Evolutionary conservation across 2,329 filamentous ascomycete genomes (phyloP), one percentile per base, ranked within the genome.

Genomic region (Dactylellina leptospora): DNA sequence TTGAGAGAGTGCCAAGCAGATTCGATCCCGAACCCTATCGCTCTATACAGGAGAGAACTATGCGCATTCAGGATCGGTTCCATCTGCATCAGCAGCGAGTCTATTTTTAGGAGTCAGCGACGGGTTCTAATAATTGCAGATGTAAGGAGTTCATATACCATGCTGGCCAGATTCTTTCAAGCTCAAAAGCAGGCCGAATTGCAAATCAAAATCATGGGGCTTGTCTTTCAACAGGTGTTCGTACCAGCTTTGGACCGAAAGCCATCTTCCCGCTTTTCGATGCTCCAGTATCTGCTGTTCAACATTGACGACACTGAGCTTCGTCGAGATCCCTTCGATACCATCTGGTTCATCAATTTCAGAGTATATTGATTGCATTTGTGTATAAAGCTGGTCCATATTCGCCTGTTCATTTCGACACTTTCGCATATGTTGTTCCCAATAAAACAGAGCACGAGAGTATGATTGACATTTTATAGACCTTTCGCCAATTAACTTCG

Each of bases 311-410:
- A 92, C 87, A 68, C 90, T 89, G 2, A 97, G 83, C 78, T 95
- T 90, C 18, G 92, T 88, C 1, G 93, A 96, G 72, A 99, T 93
- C 1, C 95, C 95, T 78, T 97, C 93, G 30, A 99, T 88, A 0
- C 93, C 93, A 79, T 99, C 95, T 0, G 95, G 96, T 76, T 99
- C 95, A 77, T 99, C 95, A 72, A 99, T 97, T 76, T 97, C 90
- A 0, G 92, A 91, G 79, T 99, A 99, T 16, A 99, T 96, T 58
- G 93, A 88, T 78, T 97, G 93, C 22, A 99, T 82, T 72, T 88
- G 87, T 75, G 92, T 87, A 70, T 96, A 85, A 2, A 95, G 83
- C 22, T 86, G 84, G 58, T 89, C 84, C 47, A 83, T 78, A 50
- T 83, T 84, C n/a, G 85, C 81, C 20, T 87, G 82, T 0, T 83